Percentiles rank a stretch among this genome's conserved stretches.
phyloP scores from a whole-genome alignment of 371 early-diverging fungal species.

The Capillidium rhysosporum region DNA sequence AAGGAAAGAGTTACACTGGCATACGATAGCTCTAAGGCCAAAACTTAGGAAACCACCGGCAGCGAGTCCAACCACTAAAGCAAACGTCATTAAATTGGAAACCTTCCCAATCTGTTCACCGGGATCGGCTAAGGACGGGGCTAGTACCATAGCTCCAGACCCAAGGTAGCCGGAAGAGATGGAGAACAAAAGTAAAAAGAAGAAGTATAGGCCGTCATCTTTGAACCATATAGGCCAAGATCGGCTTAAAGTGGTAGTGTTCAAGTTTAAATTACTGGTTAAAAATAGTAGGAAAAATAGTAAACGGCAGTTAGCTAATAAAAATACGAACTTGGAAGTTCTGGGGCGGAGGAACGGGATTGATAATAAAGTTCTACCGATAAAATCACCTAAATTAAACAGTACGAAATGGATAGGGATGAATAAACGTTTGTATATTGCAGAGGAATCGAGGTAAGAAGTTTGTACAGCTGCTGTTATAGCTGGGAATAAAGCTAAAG shows the following conservation, averaged over 20 bases:
- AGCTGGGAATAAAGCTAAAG: constrained; percentile 58
- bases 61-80: constrained; percentile 44
- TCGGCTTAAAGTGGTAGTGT: constrained; percentile 11
- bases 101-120: constrained; percentile 20
- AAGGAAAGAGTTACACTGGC: constrained; percentile 7
- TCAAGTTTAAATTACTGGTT: constrained; percentile 38
- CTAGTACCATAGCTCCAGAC: constrained; percentile 54
- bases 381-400: constrained; percentile 55
- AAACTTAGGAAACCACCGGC: constrained; percentile 40
- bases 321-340: constrained; percentile 13
- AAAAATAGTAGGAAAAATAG: constrained; percentile 49
- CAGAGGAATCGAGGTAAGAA: constrained; percentile 12
- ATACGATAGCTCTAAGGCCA: constrained; percentile 15
- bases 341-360: constrained; percentile 11
- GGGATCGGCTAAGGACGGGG: constrained; percentile 27
- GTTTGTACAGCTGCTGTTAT: constrained; percentile 49
- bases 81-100: constrained; percentile 47
- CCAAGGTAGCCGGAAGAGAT: constrained; percentile 46
- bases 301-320: constrained; percentile 23
- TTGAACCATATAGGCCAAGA: constrained; percentile 28
- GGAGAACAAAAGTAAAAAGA: constrained; percentile 38
- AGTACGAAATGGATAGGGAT: constrained; percentile 53
- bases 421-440: constrained; percentile 33
- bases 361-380: constrained; percentile 28
- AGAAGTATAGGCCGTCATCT: constrained; percentile 35